Base-by-base conservation (phyloP, 352 stramenopile genomes). In the Phytophthora rubi region DNA sequence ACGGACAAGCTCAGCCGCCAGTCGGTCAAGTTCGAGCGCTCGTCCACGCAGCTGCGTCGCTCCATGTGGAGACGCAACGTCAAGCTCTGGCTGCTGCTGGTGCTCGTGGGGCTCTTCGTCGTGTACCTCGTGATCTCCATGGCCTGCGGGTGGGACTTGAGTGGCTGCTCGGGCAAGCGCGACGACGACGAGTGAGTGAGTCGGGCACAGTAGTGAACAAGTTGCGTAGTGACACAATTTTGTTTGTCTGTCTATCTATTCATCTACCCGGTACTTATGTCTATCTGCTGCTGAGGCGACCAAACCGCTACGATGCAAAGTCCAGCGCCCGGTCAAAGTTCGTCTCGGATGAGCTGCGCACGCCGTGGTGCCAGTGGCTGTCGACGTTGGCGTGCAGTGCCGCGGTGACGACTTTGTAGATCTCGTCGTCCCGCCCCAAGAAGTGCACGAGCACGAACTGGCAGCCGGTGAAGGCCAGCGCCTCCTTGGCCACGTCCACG, bases 1-100 rank as follows among this genome's bases (percentile, higher is more conserved):
- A 97, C 90, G n/a, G 97, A 99, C 85, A 91, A 98, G 67, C 82
- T 99, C 4, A 98, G 98, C 77, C 91, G 98, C 53, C 92, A 98
- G 77, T 98, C 98, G 16, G 98, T 99, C 73, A 95, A 96, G 56
- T 99, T 99, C 79, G 92, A 99, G 65, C 90, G 88, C 51, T 97
- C 91, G 55, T 94, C 86, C 53, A 92, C 88, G 57, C 85, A 93
- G 55, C 81, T 99, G 53, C 89, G 95, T 74, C 88, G 87, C 65
- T 77, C 76, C 21, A 92, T 97, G 76, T 97, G 91, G 90, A 86
- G 90, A 65, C 85, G 85, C 62, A 97, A 97, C 67, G 63, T 93
- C n/a, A 96, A 96, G 76, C 82, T 97, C 37, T 96, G 86, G 86
- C 63, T 87, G 56, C 69, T 95, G 63, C 85, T 97, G 26, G 77